Base-by-base conservation (phyloP, 495 filamentous ascomycete species). In the Talaromyces proteolyticus region DNA sequence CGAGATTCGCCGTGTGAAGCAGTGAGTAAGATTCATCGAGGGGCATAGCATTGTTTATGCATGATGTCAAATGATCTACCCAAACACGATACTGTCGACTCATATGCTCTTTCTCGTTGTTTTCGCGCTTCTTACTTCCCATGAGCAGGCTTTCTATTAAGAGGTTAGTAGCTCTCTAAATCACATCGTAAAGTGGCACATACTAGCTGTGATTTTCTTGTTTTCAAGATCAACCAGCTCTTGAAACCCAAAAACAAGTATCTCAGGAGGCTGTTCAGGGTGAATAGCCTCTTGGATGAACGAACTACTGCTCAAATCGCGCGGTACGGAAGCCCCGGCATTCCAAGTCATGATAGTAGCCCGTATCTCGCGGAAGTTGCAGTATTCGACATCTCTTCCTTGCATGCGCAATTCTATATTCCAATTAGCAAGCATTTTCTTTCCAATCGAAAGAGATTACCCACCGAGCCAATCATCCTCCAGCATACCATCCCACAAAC, bases 211-310 rank as follows among this genome's bases (percentile, higher is more conserved):
- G 52, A 93, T 84, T 55, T 88, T 94, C 72, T 96, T 98, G 63
- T 97, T 89, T 60, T 98, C 93, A 12, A 98, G 71, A 58, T 98
- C 94, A 11, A 98, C 92, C 7, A 98, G 75, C 64, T 98, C 93
- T 62, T 98, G 93, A 63, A 98, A 98, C 8, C 93, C 93, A 76
- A 97, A 98, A 3, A 98, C 81, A 4, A 98, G 71, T 44, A 98
- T 86, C 56, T 97, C 93, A 0, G 93, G 89, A 7, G 85, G 82
- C 44, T 85, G 75, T 49, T 86, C 83, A 24, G 72, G 77, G 51
- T 82, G 73, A 37, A 95, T 70, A 0, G 93, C 75, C 49, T 88
- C 75, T 55, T 80, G 79, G 50, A 97, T 84, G 63, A 97, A 96
- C 24, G 75, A 70, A 4, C 75, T 75, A 55, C 92, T 87, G 53